phyloP scores from a whole-genome alignment of 371 early-diverging fungal genomes.

The Coemansia sp. region DNA sequence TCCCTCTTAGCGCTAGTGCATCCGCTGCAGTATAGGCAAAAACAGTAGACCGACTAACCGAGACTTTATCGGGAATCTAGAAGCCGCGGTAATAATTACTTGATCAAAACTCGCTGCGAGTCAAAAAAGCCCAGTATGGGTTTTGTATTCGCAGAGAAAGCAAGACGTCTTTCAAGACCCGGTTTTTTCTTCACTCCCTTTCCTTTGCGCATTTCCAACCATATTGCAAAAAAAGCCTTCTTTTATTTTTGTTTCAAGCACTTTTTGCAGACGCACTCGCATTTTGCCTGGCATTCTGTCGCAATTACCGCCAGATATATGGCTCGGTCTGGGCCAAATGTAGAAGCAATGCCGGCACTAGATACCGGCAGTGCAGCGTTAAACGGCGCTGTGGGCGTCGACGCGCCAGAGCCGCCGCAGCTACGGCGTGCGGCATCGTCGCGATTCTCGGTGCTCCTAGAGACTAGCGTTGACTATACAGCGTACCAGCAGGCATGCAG shows the following conservation, averaged over 20 bases:
- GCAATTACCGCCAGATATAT: neutral
- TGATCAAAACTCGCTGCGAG: too few species aligned
- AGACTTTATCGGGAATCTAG: too few species aligned
- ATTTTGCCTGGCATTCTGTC: neutral
- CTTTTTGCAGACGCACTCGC: neutral
- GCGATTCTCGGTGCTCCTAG: constrained; percentile 40
- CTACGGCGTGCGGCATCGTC: constrained; percentile 31
- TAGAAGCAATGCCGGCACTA: neutral
- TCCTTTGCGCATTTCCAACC: neutral
- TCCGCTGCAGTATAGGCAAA: too few species aligned
- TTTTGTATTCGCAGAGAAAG: too few species aligned
- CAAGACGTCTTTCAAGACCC: too few species aligned
- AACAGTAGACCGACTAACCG: too few species aligned
- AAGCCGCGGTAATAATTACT: too few species aligned
- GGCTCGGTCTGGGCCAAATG: neutral
- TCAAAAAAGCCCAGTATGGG: too few species aligned
- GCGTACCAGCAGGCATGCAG: constrained; percentile 38
- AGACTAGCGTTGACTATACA: constrained; percentile 42
- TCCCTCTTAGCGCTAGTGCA: neutral
- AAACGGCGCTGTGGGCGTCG: neutral
- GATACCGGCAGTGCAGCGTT: constrained; percentile 1
- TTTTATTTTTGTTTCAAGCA: neutral
- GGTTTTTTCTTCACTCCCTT: too few species aligned
- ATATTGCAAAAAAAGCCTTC: neutral
- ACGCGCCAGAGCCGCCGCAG: neutral